Evolutionary conservation across 176 grass and related monocot species (phyloP).

Genomic region (Luzula sylvatica): DNA sequence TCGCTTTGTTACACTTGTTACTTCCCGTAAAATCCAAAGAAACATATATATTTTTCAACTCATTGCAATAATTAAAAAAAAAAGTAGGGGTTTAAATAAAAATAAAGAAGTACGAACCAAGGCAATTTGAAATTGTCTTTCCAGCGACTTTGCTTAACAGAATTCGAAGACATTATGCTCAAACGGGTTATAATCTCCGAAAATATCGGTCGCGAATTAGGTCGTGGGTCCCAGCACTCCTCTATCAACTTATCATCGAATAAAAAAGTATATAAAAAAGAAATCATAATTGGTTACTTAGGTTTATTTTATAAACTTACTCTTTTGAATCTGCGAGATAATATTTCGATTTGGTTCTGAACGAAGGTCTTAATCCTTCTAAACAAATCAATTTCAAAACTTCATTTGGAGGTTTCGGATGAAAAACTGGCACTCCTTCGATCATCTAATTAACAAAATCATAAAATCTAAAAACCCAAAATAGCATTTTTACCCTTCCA

Average conservation of each 20-base stretch:
- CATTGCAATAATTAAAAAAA: background rate
- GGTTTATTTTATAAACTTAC: slow-evolving; percentile 31
- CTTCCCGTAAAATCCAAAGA: slow-evolving; percentile 3
- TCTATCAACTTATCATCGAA: slow-evolving; percentile 49
- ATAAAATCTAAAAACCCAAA: too few species aligned
- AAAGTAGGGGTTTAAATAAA: slow-evolving; percentile 1
- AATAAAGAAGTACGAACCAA: slow-evolving; percentile 36
- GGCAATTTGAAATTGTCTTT: slow-evolving; percentile 73
- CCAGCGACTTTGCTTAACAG: slow-evolving; percentile 48
- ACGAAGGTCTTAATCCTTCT: slow-evolving; percentile 58
- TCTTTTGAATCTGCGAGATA: slow-evolving; percentile 61
- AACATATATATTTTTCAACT: background rate
- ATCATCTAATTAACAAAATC: slow-evolving; percentile 76
- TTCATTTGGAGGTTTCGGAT: slow-evolving; percentile 40
- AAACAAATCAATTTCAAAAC: slow-evolving; percentile 67
- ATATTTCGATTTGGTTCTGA: slow-evolving; percentile 73
- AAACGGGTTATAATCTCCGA: slow-evolving; percentile 69
- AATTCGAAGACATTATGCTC: slow-evolving; percentile 37
- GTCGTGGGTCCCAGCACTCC: slow-evolving; percentile 72
- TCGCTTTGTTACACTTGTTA: too few species aligned
- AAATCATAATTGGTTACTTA: too few species aligned
- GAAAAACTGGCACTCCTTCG: slow-evolving; percentile 63
- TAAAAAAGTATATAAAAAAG: background rate
- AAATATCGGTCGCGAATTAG: slow-evolving; percentile 46
- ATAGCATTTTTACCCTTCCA: too few species aligned